Evolutionary conservation across 148 eudicot species (phyloP).

Genomic region (Silene uniflora): DNA sequence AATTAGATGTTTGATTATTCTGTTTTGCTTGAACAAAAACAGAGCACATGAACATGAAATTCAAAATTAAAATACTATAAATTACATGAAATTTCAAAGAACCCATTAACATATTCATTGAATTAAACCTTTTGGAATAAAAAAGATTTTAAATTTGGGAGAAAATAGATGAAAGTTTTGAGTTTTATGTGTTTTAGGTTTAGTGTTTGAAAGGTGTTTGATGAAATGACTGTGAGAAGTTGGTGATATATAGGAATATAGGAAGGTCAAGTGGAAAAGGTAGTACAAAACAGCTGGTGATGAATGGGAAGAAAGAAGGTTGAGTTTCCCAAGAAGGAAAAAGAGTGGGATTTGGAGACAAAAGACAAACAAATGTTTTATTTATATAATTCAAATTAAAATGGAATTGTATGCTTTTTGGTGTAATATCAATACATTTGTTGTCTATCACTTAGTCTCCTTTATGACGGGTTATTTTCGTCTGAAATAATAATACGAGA

Average conservation of each 20-base stretch:
- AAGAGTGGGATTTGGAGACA: not conserved
- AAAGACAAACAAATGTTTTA: not conserved
- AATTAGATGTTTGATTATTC: slow-evolving; percentile 21
- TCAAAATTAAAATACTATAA: not conserved
- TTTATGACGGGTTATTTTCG: too few relatives aligned
- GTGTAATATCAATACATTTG: not conserved
- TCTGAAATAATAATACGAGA: too few relatives aligned
- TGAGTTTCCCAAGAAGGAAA: slow-evolving; percentile 16
- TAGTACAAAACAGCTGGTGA: slow-evolving; percentile 30
- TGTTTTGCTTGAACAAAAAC: slow-evolving; percentile 30
- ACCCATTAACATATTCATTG: slow-evolving; percentile 28
- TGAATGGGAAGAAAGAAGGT: slow-evolving; percentile 20
- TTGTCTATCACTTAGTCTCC: too few relatives aligned
- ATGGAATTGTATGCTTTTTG: not conserved
- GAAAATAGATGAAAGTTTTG: not conserved
- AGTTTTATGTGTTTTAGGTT: not conserved
- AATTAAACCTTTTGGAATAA: not conserved
- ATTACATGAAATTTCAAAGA: not conserved
- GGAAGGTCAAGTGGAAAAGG: slow-evolving; percentile 8
- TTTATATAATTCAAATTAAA: too few relatives aligned
- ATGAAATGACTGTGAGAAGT: slow-evolving; percentile 15
- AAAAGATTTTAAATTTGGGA: slow-evolving; percentile 1
- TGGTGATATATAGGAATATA: slow-evolving; percentile 19
- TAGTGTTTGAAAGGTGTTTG: slow-evolving; percentile 26
- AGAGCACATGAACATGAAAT: slow-evolving; percentile 19